Evolutionary conservation across 2,329 filamentous ascomycete species (phyloP).

Genomic region (Cladosporium oxysporum): DNA sequence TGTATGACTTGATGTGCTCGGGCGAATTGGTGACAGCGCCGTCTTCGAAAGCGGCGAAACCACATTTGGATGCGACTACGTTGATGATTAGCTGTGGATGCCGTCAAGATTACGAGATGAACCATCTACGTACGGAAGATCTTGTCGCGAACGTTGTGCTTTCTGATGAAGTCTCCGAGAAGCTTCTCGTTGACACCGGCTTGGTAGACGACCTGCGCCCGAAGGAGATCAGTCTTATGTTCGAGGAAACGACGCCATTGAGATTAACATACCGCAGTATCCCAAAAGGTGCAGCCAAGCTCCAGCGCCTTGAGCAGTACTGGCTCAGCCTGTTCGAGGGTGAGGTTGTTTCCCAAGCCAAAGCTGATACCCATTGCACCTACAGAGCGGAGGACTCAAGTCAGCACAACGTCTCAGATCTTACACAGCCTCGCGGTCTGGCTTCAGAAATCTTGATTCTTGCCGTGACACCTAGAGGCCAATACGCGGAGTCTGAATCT

Average conservation of each 20-base stretch:
- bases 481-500: not conserved
- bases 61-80: slow-evolving; percentile 53
- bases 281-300: slow-evolving; percentile 34
- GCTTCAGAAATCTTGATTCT: not conserved
- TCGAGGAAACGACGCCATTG: not conserved
- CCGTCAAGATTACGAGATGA: not conserved
- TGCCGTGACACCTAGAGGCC: not conserved
- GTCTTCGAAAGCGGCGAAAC: slow-evolving; percentile 41
- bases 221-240: not conserved
- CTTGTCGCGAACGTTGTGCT: slow-evolving; percentile 52
- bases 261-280: slow-evolving; percentile 26
- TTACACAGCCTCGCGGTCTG: not conserved
- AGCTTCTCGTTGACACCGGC: slow-evolving; percentile 54
- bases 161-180: slow-evolving; percentile 53
- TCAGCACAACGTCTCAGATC: not conserved
- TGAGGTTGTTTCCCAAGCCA: slow-evolving; percentile 47
- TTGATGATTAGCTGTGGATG: not conserved
- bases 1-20: slow-evolving; percentile 50
- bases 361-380: slow-evolving; percentile 52
- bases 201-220: slow-evolving; percentile 46
- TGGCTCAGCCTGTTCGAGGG: slow-evolving; percentile 49
- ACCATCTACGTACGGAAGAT: slow-evolving; percentile 44
- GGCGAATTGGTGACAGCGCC: slow-evolving; percentile 47
- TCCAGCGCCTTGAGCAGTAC: slow-evolving; percentile 52
- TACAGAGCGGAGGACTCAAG: too few species aligned